Evolutionary conservation across 352 stramenopile genomes (phyloP), one percentile per base, ranked within the genome.

Genomic region (Aphanomyces astaci): DNA sequence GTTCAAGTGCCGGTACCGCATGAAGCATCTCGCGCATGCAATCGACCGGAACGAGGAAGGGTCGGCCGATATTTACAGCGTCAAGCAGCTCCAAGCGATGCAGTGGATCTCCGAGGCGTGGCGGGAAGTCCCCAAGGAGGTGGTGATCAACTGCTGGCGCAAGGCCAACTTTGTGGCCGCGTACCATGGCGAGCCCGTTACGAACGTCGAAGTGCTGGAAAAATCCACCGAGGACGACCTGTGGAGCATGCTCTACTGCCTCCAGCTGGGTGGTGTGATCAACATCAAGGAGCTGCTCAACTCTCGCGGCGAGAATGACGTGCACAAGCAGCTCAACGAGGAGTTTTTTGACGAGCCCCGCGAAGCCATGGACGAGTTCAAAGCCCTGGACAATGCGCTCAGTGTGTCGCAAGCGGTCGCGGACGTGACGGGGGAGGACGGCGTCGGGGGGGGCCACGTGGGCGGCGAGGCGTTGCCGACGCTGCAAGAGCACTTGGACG

Each of bases 231-330:
- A 94, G 55, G 86, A 92, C 72, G 86, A 94, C 55, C 75, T 94
- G 1, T 94, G 86, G 86, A 84, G 84, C 0, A 69, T 92, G 68
- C 76, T 94, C 17, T 94, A 94, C 75, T 94, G 86, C 43, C 72
- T 94, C 39, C 82, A 92, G 71, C 76, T 94, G 24, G 92, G 82
- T 28, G 86, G 86, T 33, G 71, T 94, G 2, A 85, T 94, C 24
- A 92, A 91, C 73, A 94, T 85, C 30, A 94, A 94, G 71, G 82
- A 89, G 64, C 73, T 94, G 15, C 82, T 94, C 49, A 94, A 94
- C 79, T 92, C 86, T 31, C 86, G 86, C 19, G 92, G 86, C 82
- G 86, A 94, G 72, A 94, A 91, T 53, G 86, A 94, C 56, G 90
- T 94, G 31, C 86, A 94, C 78, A 94, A 94, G 74, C 86, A 85